A percentile compares a stretch with the other conserved stretches of the same genome.
Conservation (phyloP, 2,329 filamentous ascomycete genomes). For the Niveomyces coronatus region DNA sequence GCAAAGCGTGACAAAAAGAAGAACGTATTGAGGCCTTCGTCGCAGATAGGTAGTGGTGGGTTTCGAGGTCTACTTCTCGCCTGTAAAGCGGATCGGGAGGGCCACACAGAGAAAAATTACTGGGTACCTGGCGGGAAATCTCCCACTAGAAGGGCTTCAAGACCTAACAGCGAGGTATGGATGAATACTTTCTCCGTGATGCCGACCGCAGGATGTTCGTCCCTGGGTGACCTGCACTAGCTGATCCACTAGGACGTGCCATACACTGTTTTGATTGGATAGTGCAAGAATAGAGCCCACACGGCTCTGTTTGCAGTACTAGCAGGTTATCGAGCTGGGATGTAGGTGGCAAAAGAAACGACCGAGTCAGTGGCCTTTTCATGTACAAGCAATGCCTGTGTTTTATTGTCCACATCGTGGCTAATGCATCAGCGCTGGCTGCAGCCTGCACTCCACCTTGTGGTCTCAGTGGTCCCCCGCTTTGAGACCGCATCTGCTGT, state of each 20-base stretch:
- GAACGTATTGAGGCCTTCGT: conserved; percentile 15
- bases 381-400: too few species aligned
- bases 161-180: conserved; percentile 25
- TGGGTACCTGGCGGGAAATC: conserved; percentile 21
- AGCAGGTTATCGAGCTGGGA: too few species aligned
- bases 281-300: too few species aligned
- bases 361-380: too few species aligned
- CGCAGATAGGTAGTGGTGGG: conserved; percentile 24
- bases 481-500: conserved; percentile 4
- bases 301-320: too few species aligned
- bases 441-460: too few species aligned
- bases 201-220: background rate
- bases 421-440: background rate
- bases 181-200: conserved; percentile 22
- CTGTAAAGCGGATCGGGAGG: conserved; percentile 17
- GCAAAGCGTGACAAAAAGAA: conserved; percentile 23
- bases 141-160: conserved; percentile 27
- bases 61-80: conserved; percentile 19
- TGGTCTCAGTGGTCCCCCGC: too few species aligned
- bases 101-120: conserved; percentile 29
- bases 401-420: too few species aligned
- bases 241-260: too few species aligned
- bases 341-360: too few species aligned
- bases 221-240: too few species aligned
- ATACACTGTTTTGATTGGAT: too few species aligned